Percentiles rank a stretch among this genome's conserved stretches.
Conservation (phyloP, 352 stramenopile species). For the Thalassiosira mediterranea region DNA sequence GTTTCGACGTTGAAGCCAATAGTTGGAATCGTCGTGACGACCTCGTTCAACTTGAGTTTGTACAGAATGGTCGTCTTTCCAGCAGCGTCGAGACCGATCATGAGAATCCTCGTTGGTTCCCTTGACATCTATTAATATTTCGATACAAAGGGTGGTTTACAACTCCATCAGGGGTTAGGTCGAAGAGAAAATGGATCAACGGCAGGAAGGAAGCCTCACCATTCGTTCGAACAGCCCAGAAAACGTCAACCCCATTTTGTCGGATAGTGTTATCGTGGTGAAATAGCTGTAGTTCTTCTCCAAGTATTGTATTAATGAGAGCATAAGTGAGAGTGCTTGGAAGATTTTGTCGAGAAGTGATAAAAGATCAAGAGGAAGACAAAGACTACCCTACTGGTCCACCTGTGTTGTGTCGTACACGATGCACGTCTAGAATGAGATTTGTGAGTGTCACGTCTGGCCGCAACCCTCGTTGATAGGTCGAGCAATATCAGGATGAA, state of each 20-base stretch:
- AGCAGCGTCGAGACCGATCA: slow-evolving; percentile 91
- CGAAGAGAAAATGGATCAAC: neutral
- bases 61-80: slow-evolving; percentile 97
- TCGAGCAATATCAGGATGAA: no score
- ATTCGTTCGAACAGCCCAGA: slow-evolving; percentile 86
- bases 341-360: no score
- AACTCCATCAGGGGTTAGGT: neutral
- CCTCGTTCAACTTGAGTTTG: slow-evolving; percentile 90
- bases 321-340: no score
- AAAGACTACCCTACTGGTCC: no score
- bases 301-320: no score
- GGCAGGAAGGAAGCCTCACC: slow-evolving; percentile 35
- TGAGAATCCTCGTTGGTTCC: slow-evolving; percentile 91
- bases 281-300: no score
- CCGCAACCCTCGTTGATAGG: no score
- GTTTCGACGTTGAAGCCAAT: slow-evolving; percentile 99
- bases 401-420: no score
- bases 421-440: no score
- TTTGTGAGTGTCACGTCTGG: no score
- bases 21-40: slow-evolving; percentile 97
- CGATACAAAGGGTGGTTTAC: neutral
- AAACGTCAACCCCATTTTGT: slow-evolving; percentile 81
- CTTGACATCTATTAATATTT: slow-evolving; percentile 80
- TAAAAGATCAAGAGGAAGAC: no score
- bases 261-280: no score